phyloP scores from a whole-genome alignment of 2,329 filamentous ascomycete species.

The Colletotrichum shisoi region DNA sequence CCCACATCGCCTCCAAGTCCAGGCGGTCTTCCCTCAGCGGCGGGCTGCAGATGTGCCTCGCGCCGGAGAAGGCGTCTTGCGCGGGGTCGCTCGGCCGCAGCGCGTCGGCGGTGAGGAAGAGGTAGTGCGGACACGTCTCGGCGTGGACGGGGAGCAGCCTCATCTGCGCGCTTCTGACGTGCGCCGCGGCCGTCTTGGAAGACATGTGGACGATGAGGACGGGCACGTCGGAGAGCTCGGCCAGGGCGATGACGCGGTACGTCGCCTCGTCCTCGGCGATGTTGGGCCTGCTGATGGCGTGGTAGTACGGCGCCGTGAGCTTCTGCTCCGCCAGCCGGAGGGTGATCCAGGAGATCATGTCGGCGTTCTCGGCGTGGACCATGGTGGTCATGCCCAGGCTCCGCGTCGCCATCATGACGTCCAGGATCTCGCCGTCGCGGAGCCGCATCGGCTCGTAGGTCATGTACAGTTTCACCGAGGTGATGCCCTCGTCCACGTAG shows the following conservation, averaged over 20 bases:
- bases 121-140: constrained; percentile 65
- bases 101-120: constrained; percentile 61
- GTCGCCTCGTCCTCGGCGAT: constrained; percentile 62
- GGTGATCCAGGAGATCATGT: constrained; percentile 63
- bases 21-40: constrained; percentile 55
- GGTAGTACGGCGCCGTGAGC: constrained; percentile 60
- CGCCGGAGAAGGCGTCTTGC: constrained; percentile 60
- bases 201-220: constrained; percentile 64
- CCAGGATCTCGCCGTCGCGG: constrained; percentile 58
- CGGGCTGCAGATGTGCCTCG: constrained; percentile 63
- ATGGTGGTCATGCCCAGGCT: constrained; percentile 51
- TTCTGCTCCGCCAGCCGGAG: constrained; percentile 58
- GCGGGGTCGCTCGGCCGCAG: constrained; percentile 46
- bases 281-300: constrained; percentile 58
- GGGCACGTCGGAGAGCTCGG: constrained; percentile 59
- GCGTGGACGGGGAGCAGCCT: constrained; percentile 59
- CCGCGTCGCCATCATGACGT: constrained; percentile 58
- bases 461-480: constrained; percentile 62
- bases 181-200: constrained; percentile 54
- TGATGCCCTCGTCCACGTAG: constrained; percentile 52
- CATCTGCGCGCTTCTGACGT: constrained; percentile 55
- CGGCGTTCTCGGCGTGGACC: constrained; percentile 64
- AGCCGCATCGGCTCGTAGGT: constrained; percentile 61
- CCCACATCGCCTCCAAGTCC: constrained; percentile 61
- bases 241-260: constrained; percentile 60